phyloP scores from a whole-genome alignment of 805 yeast genomes.

The Cyberlindnera saturnus region DNA sequence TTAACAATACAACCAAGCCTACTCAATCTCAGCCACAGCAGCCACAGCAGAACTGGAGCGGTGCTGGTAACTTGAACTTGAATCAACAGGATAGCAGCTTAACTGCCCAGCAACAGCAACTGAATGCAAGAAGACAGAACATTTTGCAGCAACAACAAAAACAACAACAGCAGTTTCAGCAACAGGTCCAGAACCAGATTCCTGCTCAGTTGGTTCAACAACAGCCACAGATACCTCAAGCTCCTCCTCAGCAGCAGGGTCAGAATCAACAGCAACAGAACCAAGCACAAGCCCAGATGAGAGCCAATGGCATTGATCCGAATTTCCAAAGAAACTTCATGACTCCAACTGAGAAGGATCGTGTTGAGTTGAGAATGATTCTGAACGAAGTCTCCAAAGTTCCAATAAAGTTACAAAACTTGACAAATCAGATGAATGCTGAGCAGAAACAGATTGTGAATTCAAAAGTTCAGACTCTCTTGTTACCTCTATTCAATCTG shows the following conservation, averaged over 20 bases:
- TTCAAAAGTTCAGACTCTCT: constrained; percentile 44
- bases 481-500: constrained; percentile 48
- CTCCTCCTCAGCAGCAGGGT: constrained; percentile 9
- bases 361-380: constrained; percentile 52
- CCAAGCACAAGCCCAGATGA: constrained; percentile 9
- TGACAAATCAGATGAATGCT: constrained; percentile 52
- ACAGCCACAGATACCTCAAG: constrained; percentile 6
- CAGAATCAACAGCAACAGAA: constrained; percentile 17
- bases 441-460: constrained; percentile 60
- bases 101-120: constrained; percentile 3
- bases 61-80: constrained; percentile 1
- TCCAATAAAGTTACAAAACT: constrained; percentile 60
- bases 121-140: constrained; percentile 8
- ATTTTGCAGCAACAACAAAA: constrained; percentile 10
- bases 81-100: not conserved
- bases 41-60: constrained; percentile 9
- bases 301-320: not conserved
- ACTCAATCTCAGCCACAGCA: constrained; percentile 6
- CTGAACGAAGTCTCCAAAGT: constrained; percentile 64
- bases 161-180: constrained; percentile 17
- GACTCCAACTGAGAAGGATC: constrained; percentile 54
- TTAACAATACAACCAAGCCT: constrained; percentile 1
- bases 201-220: constrained; percentile 9
- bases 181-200: constrained; percentile 5
- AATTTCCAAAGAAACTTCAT: constrained; percentile 12